Evolutionary conservation across 768 basidiomycete species (phyloP), one percentile per base, ranked within the genome.

Genomic region (Mycena venus): DNA sequence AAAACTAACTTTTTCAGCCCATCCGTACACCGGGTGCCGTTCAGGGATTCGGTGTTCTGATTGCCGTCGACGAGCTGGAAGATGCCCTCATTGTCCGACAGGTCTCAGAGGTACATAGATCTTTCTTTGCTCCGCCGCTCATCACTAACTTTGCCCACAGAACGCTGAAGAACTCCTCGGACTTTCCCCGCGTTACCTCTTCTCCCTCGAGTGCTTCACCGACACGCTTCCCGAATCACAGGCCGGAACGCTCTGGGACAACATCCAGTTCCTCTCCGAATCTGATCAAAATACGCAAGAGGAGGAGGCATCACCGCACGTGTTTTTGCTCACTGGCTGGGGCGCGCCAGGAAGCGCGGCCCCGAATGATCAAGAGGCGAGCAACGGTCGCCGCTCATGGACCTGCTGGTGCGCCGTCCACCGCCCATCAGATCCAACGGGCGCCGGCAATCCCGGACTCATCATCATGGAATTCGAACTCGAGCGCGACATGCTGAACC

Each of bases 391-490:
- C n/a, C 83, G 84, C 25, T 80, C 81, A 0, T 95, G 93, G 93
- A 90, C 89, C 1, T 93, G 91, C 77, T 93, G 94, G 92, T 91
- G 91, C 79, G 90, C 92, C 8, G 84, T 90, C 0, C 93, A 94
- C 80, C 87, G 91, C 3, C 88, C 91, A 1, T 82, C 83, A 23
- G 75, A 74, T n/a, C 68, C 62, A 25, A 69, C 64, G 11, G 70
- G 77, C 32, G 68, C 66, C 3, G n/a, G 56, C 12, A 66, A 60
- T 12, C 68, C 78, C 17, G 79, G 81, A 3, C 79, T 93, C 59
- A 89, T 95, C 75, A 86, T 95, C 29, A 87, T 96, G 81, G 95
- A 96, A 80, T 94, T 96, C 74, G 95, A 96, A 80, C 86, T 95
- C 27, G 94, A 95, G 79, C 82, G 85, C 34, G 95, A 96, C 79